phyloP scores from a whole-genome alignment of 805 yeast species.

The Schizosaccharomyces octosporus region DNA sequence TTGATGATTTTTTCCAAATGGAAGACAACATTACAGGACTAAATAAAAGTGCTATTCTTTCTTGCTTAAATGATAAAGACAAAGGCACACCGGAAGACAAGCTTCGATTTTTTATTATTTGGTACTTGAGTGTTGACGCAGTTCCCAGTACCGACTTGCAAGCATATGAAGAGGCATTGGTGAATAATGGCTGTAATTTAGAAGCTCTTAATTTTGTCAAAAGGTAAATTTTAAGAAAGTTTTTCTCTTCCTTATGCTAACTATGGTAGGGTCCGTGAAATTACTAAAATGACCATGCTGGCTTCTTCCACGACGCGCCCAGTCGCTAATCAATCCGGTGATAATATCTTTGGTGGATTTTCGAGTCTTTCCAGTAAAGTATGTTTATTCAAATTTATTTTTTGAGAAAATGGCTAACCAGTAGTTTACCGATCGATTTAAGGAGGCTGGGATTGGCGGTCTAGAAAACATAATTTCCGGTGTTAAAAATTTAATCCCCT shows the following conservation, averaged over 20 bases:
- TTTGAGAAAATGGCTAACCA: background rate
- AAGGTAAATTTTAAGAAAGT: background rate
- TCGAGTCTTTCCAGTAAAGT: constrained; percentile 52
- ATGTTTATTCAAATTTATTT: constrained; percentile 5
- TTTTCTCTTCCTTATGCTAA: background rate
- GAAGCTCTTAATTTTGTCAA: background rate
- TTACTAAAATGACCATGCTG: constrained; percentile 15
- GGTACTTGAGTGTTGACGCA: constrained; percentile 25
- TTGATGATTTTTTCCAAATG: constrained; percentile 80
- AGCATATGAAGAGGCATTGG: constrained; percentile 41
- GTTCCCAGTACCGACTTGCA: constrained; percentile 25
- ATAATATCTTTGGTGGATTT: constrained; percentile 23
- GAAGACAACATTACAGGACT: constrained; percentile 46
- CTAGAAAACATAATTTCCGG: constrained; percentile 75
- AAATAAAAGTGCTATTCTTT: constrained; percentile 31
- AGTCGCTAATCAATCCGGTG: constrained; percentile 11
- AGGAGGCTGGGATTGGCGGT: constrained; percentile 63
- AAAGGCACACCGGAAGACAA: constrained; percentile 40
- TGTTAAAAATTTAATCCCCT: constrained; percentile 66
- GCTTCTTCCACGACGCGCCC: constrained; percentile 13
- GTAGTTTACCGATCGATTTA: constrained; percentile 30
- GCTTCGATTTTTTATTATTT: constrained; percentile 66
- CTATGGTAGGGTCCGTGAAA: background rate
- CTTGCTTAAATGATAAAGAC: constrained; percentile 27
- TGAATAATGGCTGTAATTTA: constrained; percentile 23